Conservation (phyloP, 2,329 filamentous ascomycete species). For the Aspergillus japonicus region DNA sequence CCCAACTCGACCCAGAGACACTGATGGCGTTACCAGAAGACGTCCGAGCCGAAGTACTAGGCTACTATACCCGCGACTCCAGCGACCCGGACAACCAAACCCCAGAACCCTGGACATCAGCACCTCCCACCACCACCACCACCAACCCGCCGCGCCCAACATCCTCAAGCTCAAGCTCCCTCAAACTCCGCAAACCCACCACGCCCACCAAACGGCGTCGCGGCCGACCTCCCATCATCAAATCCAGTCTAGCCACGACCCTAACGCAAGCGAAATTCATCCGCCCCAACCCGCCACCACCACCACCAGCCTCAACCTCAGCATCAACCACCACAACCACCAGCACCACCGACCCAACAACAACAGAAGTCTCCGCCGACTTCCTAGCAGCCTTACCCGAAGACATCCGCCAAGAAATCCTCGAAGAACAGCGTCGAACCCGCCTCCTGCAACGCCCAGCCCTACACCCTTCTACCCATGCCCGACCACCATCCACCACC, state of each 20-base stretch:
- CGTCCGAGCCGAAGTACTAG: conserved; percentile 78
- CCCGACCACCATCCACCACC: background rate
- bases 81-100: conserved; percentile 23
- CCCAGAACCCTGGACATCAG: background rate
- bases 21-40: conserved; percentile 81
- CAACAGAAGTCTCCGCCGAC: conserved; percentile 57
- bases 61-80: conserved; percentile 56
- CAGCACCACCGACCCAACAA: conserved; percentile 25
- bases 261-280: conserved; percentile 74
- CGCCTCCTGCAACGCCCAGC: conserved; percentile 59
- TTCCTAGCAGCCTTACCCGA: conserved; percentile 82
- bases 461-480: conserved; percentile 42
- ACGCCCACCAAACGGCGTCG: conserved; percentile 69
- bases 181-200: conserved; percentile 52
- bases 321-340: conserved; percentile 16
- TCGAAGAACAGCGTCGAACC: conserved; percentile 67
- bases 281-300: conserved; percentile 26
- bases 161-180: conserved; percentile 48
- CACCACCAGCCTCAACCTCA: conserved; percentile 13
- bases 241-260: conserved; percentile 56
- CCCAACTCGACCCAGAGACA: conserved; percentile 81
- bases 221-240: conserved; percentile 51
- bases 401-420: conserved; percentile 73
- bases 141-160: conserved; percentile 9
- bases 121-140: background rate